These are phyloP conservation scores for Symbiotaphrina buchneri DNA, from an alignment of 495 filamentous ascomycete genomes.

Conservation along the genomic window DNA sequence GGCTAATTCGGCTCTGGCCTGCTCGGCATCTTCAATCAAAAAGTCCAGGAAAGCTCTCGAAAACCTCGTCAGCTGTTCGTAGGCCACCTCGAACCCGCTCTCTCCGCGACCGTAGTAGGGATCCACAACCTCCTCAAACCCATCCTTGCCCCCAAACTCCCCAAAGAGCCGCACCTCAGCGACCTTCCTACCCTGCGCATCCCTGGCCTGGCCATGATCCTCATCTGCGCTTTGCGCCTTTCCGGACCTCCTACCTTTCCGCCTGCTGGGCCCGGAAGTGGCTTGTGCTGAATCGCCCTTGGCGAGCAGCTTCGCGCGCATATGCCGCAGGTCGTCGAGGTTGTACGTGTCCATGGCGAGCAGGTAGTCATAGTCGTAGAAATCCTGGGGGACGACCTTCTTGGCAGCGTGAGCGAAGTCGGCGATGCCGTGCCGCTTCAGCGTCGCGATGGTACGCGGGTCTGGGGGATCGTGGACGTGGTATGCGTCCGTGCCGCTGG, in stretches of 20 bases:
- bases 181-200: slow-evolving; percentile 12
- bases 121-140: slow-evolving; percentile 58
- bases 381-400: slow-evolving; percentile 48
- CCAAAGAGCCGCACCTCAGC: slow-evolving; percentile 62
- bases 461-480: slow-evolving; percentile 56
- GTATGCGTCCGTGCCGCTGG: slow-evolving; percentile 74
- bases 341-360: slow-evolving; percentile 90
- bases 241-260: slow-evolving; percentile 4
- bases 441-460: slow-evolving; percentile 61
- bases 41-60: slow-evolving; percentile 46
- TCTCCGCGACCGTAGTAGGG: slow-evolving; percentile 81
- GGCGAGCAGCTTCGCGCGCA: slow-evolving; percentile 29
- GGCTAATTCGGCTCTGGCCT: background rate
- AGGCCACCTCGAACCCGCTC: slow-evolving; percentile 69
- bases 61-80: slow-evolving; percentile 62
- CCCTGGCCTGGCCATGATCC: slow-evolving; percentile 9
- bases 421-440: slow-evolving; percentile 47
- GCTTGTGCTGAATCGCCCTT: too few relatives aligned
- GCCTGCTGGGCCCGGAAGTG: too few relatives aligned
- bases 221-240: slow-evolving; percentile 8
- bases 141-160: slow-evolving; percentile 44
- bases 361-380: slow-evolving; percentile 72
- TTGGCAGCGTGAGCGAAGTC: slow-evolving; percentile 60
- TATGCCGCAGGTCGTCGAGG: slow-evolving; percentile 39
- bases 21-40: background rate